Percentiles rank a stretch among this genome's conserved stretches.
Conservation (phyloP, 2,329 filamentous ascomycete genomes). For the Trichoderma harzianum region DNA sequence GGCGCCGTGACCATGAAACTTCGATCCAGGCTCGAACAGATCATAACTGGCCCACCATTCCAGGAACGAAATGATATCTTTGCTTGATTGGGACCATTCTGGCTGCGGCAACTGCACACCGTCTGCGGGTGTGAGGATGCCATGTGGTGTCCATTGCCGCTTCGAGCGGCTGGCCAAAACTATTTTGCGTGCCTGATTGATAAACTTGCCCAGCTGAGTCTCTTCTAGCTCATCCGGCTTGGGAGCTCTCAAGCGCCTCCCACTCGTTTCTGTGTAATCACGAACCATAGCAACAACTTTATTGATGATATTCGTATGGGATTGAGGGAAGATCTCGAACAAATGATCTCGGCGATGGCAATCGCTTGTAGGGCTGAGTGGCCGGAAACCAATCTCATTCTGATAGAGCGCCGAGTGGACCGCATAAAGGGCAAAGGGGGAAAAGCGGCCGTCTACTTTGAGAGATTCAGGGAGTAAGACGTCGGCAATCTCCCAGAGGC, state of each 20-base stretch:
- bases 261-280: constrained; percentile 27
- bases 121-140: constrained; percentile 38
- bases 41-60: constrained; percentile 62
- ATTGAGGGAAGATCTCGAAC: constrained; percentile 53
- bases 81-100: constrained; percentile 31
- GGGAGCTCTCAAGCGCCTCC: constrained; percentile 21
- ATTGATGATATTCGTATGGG: constrained; percentile 29
- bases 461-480: constrained; percentile 38
- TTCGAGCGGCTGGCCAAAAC: constrained; percentile 51
- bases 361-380: constrained; percentile 46
- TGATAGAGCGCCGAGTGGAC: constrained; percentile 62
- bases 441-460: constrained; percentile 38
- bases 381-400: constrained; percentile 59
- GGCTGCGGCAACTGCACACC: constrained; percentile 23
- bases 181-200: constrained; percentile 45
- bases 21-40: constrained; percentile 50
- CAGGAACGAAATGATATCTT: constrained; percentile 63
- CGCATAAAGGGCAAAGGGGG: constrained; percentile 58
- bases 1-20: constrained; percentile 60
- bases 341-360: constrained; percentile 50
- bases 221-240: constrained; percentile 21
- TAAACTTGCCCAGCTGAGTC: constrained; percentile 42
- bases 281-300: constrained; percentile 34
- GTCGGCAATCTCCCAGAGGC: constrained; percentile 49
- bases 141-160: constrained; percentile 49